Base-by-base conservation (phyloP, 495 filamentous ascomycete species). In the Daldinia bambusicola region DNA sequence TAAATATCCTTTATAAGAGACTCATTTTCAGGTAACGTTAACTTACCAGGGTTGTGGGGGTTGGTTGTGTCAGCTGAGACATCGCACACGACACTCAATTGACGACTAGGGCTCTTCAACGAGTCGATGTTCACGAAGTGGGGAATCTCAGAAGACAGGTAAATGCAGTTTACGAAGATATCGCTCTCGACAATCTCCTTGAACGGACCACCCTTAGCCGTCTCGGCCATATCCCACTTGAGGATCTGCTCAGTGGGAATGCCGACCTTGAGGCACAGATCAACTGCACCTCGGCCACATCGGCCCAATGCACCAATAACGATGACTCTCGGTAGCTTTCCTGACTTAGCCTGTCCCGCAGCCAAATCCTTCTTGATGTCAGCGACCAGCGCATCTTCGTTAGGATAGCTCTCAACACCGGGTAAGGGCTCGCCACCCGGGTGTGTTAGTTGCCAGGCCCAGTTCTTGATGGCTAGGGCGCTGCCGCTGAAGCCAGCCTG, bases 181-280 rank as follows among this genome's bases (percentile, higher is more conserved):
- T 89, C 87, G 68, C 79, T 83, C 74, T 94, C 90, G 63, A 91
- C 82, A 76, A 98, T 95, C 81, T 98, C 95, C 71, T 84, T 79
- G 84, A 97, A 98, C 26, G 95, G 95, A 13, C 95, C 95, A 32
- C 92, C 90, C 76, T 86, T 86, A 2, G 81, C 83, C n/a, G 95
- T 98, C 87, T 98, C 95, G 1, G 84, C 89, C 80, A 99, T 86
- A 84, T 98, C 95, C 95, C 95, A 98, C 84, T 94, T 88, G 73
- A 95, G 79, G 70, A 97, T 88, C 71, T 92, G 87, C 65, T 88
- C 86, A 16, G 90, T 86, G 10, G 89, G 87, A 34, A 97, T 83
- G 50, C 93, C 95, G 22, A 88, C 90, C 80, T 89, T 89, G 73
- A 87, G 84, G 72, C 90, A 92, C 63, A 95, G 81, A 57, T 95